These are phyloP conservation scores for Psilocybe sp. DNA, from an alignment of 768 basidiomycete genomes.

Conservation along the genomic window DNA sequence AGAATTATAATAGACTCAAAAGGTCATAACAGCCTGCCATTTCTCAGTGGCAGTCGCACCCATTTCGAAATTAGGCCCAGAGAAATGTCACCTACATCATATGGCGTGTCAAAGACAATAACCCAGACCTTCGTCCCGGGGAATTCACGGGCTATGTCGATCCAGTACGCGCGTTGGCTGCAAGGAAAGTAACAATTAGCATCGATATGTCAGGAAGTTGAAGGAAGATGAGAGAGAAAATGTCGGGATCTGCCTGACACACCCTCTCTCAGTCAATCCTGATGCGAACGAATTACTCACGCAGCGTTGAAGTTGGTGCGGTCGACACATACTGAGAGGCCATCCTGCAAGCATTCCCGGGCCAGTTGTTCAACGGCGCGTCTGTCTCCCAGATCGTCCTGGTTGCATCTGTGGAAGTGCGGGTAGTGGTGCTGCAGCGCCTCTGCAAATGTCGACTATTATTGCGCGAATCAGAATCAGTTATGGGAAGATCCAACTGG, in stretches of 20 bases:
- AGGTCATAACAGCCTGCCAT: too few species aligned
- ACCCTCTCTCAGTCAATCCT: too few species aligned
- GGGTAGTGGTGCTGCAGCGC: constrained; percentile 63
- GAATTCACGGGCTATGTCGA: constrained; percentile 65
- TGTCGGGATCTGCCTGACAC: too few species aligned
- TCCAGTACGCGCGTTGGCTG: constrained; percentile 76
- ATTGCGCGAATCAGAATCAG: constrained; percentile 10
- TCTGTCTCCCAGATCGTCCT: constrained; percentile 75
- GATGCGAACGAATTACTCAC: constrained; percentile 36
- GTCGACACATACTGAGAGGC: constrained; percentile 77
- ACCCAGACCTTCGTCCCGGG: constrained; percentile 65
- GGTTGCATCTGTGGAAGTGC: constrained; percentile 67
- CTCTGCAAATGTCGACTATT: constrained; percentile 64
- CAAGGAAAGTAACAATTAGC: background rate
- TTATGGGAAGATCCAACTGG: background rate
- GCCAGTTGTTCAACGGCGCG: constrained; percentile 62
- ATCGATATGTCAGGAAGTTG: too few species aligned
- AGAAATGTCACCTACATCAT: constrained; percentile 48
- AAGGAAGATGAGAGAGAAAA: too few species aligned
- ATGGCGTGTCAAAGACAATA: constrained; percentile 76
- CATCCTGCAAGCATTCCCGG: constrained; percentile 45
- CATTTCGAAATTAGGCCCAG: too few species aligned
- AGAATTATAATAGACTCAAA: background rate
- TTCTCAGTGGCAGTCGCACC: too few species aligned
- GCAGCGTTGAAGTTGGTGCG: constrained; percentile 70